Base-by-base conservation (phyloP, 306 rosid genomes). In the Cicer chorassanicum region DNA sequence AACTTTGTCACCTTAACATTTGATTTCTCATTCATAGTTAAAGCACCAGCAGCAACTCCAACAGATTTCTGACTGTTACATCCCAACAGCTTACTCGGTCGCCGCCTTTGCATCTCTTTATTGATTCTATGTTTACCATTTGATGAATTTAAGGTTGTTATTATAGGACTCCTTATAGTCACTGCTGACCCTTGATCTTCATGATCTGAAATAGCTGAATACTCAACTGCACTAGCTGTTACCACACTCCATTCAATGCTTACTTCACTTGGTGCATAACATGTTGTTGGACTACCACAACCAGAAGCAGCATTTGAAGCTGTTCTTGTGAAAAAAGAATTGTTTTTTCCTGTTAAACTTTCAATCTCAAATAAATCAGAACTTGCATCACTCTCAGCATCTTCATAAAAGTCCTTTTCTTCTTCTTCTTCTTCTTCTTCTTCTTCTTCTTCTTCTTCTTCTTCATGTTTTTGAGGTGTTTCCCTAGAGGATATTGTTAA, bases 231-330 rank as follows among this genome's bases (percentile, higher is more conserved):
- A 74, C 98, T 95, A 16, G 97, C 93, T 8, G 99, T 95, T 70
- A 76, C 85, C 70, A 95, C 97, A 78, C 98, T 92, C 99, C 99
- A 92, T 21, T 90, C 97, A 38, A 95, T 95, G 88, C 99, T 92
- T 3, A 88, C 96, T 75, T 95, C 99, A 53, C 98, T 95, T 15
- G 99, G 99, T 38, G 98, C 96, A 78, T 94, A 94, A 68, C 88
- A 84, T 44, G 75, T 88, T 7, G 93, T 88, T 7, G 93, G 97
- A 50, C 96, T 91, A 56, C 72, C 79, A 70, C 89, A 83, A 59
- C 85, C 88, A 3, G 89, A 82, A 19, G 80, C 59, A 15, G 73
- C 82, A 67, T 87, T 86, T 5, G 92, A 88, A 10, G 81, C 63
- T 55, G 87, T 82, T 71, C 82, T 78, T 7, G 75, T 79, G 24